phyloP scores from a whole-genome alignment of 768 basidiomycete species.

The Glaciozyma martinii region DNA sequence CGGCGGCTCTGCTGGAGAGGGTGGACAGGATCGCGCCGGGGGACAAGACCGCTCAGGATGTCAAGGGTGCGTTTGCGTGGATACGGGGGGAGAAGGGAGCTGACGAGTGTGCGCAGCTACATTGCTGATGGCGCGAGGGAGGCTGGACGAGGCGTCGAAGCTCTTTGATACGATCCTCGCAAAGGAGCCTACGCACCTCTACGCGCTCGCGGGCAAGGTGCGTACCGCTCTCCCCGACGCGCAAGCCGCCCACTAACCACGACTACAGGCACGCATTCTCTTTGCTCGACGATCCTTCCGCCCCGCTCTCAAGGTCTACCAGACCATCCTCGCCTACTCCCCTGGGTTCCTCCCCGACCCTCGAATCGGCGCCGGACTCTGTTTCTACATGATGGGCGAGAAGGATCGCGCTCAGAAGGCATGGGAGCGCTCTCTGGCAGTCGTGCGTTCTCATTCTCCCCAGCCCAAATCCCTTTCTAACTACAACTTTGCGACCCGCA shows the following conservation, averaged over 20 bases:
- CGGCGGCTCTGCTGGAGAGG: slow-evolving; percentile 54
- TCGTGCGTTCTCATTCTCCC: slow-evolving; percentile 48
- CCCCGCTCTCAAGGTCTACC: slow-evolving; percentile 74
- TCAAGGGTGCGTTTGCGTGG: slow-evolving; percentile 21
- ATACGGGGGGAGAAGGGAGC: background rate
- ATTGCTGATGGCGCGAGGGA: slow-evolving; percentile 66
- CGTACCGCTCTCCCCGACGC: slow-evolving; percentile 10
- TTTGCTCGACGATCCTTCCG: slow-evolving; percentile 69
- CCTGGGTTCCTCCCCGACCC: slow-evolving; percentile 83
- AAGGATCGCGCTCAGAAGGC: slow-evolving; percentile 72
- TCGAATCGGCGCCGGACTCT: slow-evolving; percentile 88
- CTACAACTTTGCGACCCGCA: background rate
- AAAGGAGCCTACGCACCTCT: slow-evolving; percentile 71
- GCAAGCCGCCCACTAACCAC: slow-evolving; percentile 1
- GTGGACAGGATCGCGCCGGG: slow-evolving; percentile 19
- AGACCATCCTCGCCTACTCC: slow-evolving; percentile 66
- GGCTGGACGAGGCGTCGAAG: slow-evolving; percentile 70
- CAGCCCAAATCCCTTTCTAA: background rate
- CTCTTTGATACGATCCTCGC: slow-evolving; percentile 71
- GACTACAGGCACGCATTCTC: slow-evolving; percentile 63
- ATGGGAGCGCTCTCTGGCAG: slow-evolving; percentile 80
- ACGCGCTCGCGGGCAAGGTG: slow-evolving; percentile 81
- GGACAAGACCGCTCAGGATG: slow-evolving; percentile 34
- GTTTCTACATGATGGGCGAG: slow-evolving; percentile 81
- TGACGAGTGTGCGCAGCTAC: slow-evolving; percentile 50